Base-by-base conservation (phyloP, 257 asterid genomes). In the Knoxia roxburghii region DNA sequence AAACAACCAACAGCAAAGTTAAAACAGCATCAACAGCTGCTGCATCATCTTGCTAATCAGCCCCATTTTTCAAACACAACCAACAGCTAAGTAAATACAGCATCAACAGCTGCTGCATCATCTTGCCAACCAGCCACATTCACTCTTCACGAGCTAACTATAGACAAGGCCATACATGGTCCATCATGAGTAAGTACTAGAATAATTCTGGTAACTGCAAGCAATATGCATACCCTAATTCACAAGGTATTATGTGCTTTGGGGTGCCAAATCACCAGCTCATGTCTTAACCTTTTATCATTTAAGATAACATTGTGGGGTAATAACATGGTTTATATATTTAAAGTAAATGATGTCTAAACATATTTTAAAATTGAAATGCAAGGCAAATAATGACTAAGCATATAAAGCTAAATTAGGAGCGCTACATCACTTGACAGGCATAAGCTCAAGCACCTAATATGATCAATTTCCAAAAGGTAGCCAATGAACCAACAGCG, bases 91-190 rank as follows among this genome's bases (percentile, higher is more conserved):
- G 23, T 48, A 59, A 71, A 62, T 58, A 76, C 73, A 72, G 76
- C 81, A 76, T 64, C 76, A 65, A 69, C 81, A 72, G 74, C 82
- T 68, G 82, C 83, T 61, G 68, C 76, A 75, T 74, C 83, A 54
- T 66, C 85, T 68, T 64, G 68, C 72, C 73, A 78, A 41, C 77
- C 73, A 78, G 33, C 77, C 83, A 79, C 89, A 78, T 74, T 82
- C 67, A 79, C 80, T 77, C 78, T 79, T 81, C 96, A 75, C 70
- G 83, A 72, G 43, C 84, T 74, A 82, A 80, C 97, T 85, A 89
- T 76, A 83, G 78, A 83, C 76, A 84, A 86, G 89, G 84, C 85
- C 84, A 83, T 68, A 79, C 75, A 83, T 68, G 75, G 74, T 77
- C 68, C 81, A 65, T 68, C 21, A 84, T 85, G 77, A 81, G 92